These are phyloP conservation scores for Dothidotthia symphoricarpi DNA, from an alignment of 2,329 filamentous ascomycete genomes.

Conservation along the genomic window DNA sequence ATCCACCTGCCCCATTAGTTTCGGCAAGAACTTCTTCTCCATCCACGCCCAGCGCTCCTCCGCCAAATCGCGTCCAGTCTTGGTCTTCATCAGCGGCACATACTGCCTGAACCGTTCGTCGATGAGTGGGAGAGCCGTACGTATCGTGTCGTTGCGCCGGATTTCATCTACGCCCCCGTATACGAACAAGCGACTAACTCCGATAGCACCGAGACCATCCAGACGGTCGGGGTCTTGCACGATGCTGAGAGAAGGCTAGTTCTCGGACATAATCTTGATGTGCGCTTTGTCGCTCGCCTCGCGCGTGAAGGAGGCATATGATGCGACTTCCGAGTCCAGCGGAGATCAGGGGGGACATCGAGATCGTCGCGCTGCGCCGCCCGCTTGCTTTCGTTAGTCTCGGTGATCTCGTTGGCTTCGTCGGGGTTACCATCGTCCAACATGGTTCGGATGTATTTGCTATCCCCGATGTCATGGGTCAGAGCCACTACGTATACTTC, in stretches of 20 bases:
- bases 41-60: conserved; percentile 15
- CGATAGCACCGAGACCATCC: conserved; percentile 81
- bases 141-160: conserved; percentile 42
- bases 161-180: conserved; percentile 64
- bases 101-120: conserved; percentile 11
- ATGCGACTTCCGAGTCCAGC: conserved; percentile 63
- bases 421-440: too few species aligned
- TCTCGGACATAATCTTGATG: conserved; percentile 55
- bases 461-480: conserved; percentile 75
- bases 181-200: conserved; percentile 72
- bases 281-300: conserved; percentile 63
- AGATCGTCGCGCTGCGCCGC: conserved; percentile 53
- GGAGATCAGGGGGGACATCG: conserved; percentile 60
- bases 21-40: neutral
- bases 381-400: conserved; percentile 45
- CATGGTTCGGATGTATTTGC: conserved; percentile 76
- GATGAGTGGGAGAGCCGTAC: conserved; percentile 9
- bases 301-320: conserved; percentile 72
- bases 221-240: conserved; percentile 89
- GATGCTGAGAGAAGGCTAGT: conserved; percentile 67
- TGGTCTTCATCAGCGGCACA: conserved; percentile 21
- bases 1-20: too few species aligned
- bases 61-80: conserved; percentile 13
- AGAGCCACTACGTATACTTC: conserved; percentile 64
- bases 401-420: conserved; percentile 6